Base-by-base conservation (phyloP, 805 yeast species). In the Teunomyces barrocoloradensis region DNA sequence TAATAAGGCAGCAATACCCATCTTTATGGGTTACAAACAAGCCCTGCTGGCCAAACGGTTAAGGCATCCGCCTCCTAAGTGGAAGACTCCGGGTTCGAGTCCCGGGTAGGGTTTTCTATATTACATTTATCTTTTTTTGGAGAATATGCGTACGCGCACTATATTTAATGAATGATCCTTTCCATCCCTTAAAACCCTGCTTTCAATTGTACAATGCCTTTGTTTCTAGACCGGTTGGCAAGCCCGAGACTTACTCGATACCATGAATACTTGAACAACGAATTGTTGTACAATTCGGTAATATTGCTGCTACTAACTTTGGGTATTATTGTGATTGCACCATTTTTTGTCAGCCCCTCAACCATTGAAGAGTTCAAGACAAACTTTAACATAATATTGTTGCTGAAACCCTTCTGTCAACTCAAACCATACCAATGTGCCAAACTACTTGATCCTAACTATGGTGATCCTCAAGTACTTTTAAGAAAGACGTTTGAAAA, bases 1-100 rank as follows among this genome's bases (percentile, higher is more conserved):
- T 30, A 30, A 30, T 30, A 30, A 30, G 6, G 6, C 3, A 3
- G 17, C 15, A 5, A 32, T 32, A 7, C 18, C 4, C 2, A 15
- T 13, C 18, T 9, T 28, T 29, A 1, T 30, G 23, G 13, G 13
- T 28, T 35, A 47, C 44, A 44, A 44, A 40, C 34, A 46, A 23
- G 75, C 77, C 73, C 75, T 68, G 73, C 76, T 73, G 77, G 77
- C 77, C 76, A 70, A 73, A 73, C 74, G 77, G 77, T 72, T 73
- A 73, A 72, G 76, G 77, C 77, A 72, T 71, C 77, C 75, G 76
- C 65, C 65, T 60, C 66, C 65, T 61, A 63, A 60, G 66, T 64
- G 67, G 67, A 60, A 63, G 67, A 63, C 66, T 63, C 64, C 67
- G 67, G 64, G 67, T 63, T 63, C 67, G 66, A 63, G 65, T 63